Percentiles rank a stretch among this genome's conserved stretches.
Evolutionary conservation across 1,284 basidiomycete genomes (phyloP).

Genomic region (Somion occarium): DNA sequence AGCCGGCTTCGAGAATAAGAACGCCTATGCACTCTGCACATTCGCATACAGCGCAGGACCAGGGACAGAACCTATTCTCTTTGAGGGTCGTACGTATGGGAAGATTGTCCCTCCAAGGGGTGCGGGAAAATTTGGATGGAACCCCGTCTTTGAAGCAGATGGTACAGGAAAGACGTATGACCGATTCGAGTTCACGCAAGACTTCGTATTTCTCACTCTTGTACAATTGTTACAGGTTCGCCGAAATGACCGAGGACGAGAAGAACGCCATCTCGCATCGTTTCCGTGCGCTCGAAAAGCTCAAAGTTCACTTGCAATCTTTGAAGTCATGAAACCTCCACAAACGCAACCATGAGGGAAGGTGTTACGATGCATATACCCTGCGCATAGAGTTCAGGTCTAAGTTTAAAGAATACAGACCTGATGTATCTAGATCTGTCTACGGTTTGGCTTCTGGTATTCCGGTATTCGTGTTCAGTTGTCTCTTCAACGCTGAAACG

Average conservation of each 20-base stretch:
- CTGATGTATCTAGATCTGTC: too few species aligned
- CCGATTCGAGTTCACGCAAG: neutral
- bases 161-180: conserved; percentile 74
- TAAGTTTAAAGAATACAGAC: too few species aligned
- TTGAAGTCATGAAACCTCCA: conserved; percentile 7
- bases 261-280: conserved; percentile 93
- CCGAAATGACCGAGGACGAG: conserved; percentile 84
- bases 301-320: conserved; percentile 61
- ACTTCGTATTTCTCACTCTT: neutral
- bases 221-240: conserved; percentile 79
- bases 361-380: neutral
- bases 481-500: conserved; percentile 16
- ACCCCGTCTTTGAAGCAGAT: conserved; percentile 83
- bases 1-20: conserved; percentile 76
- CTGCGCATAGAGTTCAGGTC: too few species aligned
- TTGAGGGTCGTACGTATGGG: conserved; percentile 89
- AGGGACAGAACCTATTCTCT: conserved; percentile 75
- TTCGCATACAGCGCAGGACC: conserved; percentile 92
- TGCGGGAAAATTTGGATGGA: conserved; percentile 81
- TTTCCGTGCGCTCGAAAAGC: conserved; percentile 81
- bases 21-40: conserved; percentile 90
- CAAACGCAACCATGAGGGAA: neutral
- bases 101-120: conserved; percentile 86
- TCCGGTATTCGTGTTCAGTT: neutral
- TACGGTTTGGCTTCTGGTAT: neutral